Evolutionary conservation across 148 eudicot genomes (phyloP).

Genomic region (Rhododendron molle): DNA sequence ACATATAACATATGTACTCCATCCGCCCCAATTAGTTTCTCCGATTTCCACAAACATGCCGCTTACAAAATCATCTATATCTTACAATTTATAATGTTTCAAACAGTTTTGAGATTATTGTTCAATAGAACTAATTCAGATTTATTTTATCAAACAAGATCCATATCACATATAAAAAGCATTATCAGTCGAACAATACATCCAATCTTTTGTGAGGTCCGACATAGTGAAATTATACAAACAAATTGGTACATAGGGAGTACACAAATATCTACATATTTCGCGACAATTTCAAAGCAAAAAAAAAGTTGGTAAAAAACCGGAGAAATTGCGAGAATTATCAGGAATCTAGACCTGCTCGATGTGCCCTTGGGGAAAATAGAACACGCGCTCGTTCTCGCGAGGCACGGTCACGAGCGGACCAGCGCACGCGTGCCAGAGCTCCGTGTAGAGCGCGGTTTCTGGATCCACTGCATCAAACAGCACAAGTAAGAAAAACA

Average conservation of each 20-base stretch:
- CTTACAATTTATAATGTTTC: background rate
- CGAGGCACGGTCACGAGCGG: conserved; percentile 92
- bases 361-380: conserved; percentile 98
- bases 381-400: conserved; percentile 63
- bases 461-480: conserved; percentile 58
- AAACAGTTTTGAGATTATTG: background rate
- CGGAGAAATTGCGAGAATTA: background rate
- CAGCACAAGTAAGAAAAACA: background rate
- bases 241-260: background rate
- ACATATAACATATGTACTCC: background rate
- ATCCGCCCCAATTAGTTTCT: background rate
- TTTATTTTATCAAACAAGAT: no score
- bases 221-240: background rate
- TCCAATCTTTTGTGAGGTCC: background rate
- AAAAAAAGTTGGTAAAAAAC: background rate
- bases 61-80: background rate
- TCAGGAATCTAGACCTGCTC: conserved; percentile 62
- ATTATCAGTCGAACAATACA: background rate
- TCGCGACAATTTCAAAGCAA: background rate
- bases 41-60: background rate
- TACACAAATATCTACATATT: background rate
- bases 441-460: conserved; percentile 72
- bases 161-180: background rate
- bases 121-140: no score
- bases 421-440: conserved; percentile 97